A percentile compares a stretch with the other conserved stretches of the same genome.
Evolutionary conservation across 2,329 filamentous ascomycete genomes (phyloP).

Genomic region (Thyridium curvatum): DNA sequence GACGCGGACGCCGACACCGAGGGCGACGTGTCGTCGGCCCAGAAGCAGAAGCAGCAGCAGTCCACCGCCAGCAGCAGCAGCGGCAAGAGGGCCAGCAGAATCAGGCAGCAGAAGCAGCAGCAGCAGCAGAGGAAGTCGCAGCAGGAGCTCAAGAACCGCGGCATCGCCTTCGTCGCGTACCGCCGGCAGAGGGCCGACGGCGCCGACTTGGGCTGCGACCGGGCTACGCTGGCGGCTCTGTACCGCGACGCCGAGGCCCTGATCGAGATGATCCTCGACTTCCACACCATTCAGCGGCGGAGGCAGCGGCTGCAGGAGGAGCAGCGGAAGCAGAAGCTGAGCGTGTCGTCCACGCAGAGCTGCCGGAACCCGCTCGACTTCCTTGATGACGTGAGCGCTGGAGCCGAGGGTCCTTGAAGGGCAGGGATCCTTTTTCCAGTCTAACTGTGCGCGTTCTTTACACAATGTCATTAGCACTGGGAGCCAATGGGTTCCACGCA

Average conservation of each 20-base stretch:
- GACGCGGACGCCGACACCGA: slow-evolving; percentile 15
- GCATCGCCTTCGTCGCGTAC: slow-evolving; percentile 52
- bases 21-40: slow-evolving; percentile 9
- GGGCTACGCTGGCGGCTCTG: slow-evolving; percentile 37
- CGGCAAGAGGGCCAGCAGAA: slow-evolving; percentile 4
- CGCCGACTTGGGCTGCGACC: slow-evolving; percentile 24
- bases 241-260: slow-evolving; percentile 44
- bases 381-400: not conserved
- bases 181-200: slow-evolving; percentile 36
- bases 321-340: not conserved
- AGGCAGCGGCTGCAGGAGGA: slow-evolving; percentile 1
- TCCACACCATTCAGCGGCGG: slow-evolving; percentile 21
- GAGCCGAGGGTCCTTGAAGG: not conserved
- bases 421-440: not conserved
- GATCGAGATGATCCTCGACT: slow-evolving; percentile 46
- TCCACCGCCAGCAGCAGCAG: not conserved
- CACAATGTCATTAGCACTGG: too few relatives aligned
- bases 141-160: slow-evolving; percentile 30
- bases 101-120: slow-evolving; percentile 4
- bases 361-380: not conserved
- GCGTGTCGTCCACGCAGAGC: too few relatives aligned
- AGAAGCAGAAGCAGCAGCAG: too few relatives aligned
- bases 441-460: too few relatives aligned
- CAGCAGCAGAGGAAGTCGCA: not conserved
- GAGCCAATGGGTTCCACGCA: too few relatives aligned